phyloP scores from a whole-genome alignment of 2,329 filamentous ascomycete species.

The Setomelanomma holmii region DNA sequence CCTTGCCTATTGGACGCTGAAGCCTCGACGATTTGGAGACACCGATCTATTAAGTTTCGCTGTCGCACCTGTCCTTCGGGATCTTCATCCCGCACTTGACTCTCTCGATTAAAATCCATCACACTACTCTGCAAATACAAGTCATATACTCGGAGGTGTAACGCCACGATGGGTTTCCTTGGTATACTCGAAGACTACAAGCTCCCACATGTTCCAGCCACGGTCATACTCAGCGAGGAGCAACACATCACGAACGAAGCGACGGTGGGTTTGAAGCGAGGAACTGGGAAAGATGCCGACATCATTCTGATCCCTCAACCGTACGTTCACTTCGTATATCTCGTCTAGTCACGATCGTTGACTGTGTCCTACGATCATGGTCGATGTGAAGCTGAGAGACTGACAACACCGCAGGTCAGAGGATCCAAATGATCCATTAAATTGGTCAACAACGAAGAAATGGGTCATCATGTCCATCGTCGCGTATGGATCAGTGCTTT shows the following conservation, averaged over 20 bases:
- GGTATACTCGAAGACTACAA: conserved; percentile 43
- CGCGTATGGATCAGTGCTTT: conserved; percentile 41
- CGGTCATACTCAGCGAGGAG: conserved; percentile 40
- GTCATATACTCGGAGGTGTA: background rate
- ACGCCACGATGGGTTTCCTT: conserved; percentile 40
- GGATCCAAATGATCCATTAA: conserved; percentile 47
- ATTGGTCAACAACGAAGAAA: conserved; percentile 45
- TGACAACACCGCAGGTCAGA: conserved; percentile 46
- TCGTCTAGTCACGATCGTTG: too few species aligned
- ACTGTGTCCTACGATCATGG: too few species aligned
- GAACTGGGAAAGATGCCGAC: conserved; percentile 41
- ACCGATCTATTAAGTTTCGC: conserved; percentile 13
- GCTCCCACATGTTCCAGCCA: conserved; percentile 43
- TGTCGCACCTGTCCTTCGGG: conserved; percentile 4
- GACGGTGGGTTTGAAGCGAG: conserved; percentile 38
- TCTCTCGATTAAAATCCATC: background rate
- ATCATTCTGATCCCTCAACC: conserved; percentile 45
- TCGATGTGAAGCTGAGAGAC: too few species aligned
- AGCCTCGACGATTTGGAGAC: background rate
- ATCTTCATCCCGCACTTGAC: background rate
- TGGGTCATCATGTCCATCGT: conserved; percentile 41
- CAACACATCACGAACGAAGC: conserved; percentile 18
- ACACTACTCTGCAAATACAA: background rate
- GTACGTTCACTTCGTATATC: conserved; percentile 17
- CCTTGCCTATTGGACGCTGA: conserved; percentile 1